Percentiles rank a stretch among this genome's conserved stretches.
Conservation (phyloP, 805 yeast genomes). For the Sugiyamaella americana region DNA sequence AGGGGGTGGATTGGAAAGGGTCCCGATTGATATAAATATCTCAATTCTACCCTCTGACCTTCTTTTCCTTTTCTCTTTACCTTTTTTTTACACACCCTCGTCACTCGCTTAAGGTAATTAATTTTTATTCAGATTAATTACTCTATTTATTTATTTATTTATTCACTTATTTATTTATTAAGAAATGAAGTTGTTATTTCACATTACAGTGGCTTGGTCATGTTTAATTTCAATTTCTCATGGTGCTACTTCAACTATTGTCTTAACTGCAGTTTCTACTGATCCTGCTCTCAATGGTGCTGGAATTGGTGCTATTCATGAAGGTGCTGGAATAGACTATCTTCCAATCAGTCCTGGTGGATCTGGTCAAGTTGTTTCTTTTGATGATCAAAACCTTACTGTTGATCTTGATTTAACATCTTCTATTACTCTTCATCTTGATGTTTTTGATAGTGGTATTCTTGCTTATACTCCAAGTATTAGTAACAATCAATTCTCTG, state of each 20-base stretch:
- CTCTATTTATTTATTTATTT: no score
- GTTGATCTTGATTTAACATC: background rate
- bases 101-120: background rate
- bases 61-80: background rate
- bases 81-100: background rate
- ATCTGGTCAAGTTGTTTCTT: constrained; percentile 5
- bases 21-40: background rate
- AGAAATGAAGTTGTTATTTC: no score
- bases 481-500: constrained; percentile 8
- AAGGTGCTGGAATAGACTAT: constrained; percentile 43
- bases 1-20: background rate
- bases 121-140: background rate
- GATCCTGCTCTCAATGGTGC: constrained; percentile 26
- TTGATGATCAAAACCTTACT: background rate
- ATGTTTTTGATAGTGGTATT: constrained; percentile 1
- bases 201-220: constrained; percentile 1
- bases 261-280: constrained; percentile 1
- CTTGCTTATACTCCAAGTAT: constrained; percentile 6
- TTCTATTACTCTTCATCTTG: background rate
- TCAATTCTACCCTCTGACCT: background rate
- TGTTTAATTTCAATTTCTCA: constrained; percentile 9
- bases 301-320: constrained; percentile 33
- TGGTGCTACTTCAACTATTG: constrained; percentile 20
- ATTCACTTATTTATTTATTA: constrained; percentile 1
- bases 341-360: constrained; percentile 29